Evolutionary conservation across 2,329 filamentous ascomycete genomes (phyloP).

Genomic region (Cercospora sp.): DNA sequence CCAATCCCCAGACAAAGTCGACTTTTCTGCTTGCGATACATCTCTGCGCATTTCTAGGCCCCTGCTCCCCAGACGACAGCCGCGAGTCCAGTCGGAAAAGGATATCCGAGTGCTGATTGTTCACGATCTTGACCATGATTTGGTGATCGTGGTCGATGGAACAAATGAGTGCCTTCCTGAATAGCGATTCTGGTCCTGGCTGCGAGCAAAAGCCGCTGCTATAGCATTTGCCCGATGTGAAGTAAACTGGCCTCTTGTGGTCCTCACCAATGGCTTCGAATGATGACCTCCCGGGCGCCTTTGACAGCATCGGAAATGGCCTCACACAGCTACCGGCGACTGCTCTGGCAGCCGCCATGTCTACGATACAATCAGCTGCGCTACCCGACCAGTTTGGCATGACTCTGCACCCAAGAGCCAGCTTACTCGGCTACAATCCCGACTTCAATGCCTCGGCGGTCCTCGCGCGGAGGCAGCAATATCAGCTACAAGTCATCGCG

Average conservation of each 20-base stretch:
- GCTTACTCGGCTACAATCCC: slow-evolving; percentile 18
- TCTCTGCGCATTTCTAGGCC: neutral
- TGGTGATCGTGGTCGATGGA: slow-evolving; percentile 15
- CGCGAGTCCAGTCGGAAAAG: slow-evolving; percentile 13
- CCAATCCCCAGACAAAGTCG: slow-evolving; percentile 1
- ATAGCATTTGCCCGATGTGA: neutral
- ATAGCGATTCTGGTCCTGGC: neutral
- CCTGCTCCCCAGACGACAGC: slow-evolving; percentile 18
- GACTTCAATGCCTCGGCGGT: slow-evolving; percentile 28
- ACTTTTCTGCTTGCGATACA: slow-evolving; percentile 18
- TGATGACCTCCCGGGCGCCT: neutral
- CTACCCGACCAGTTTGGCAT: neutral
- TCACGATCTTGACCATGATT: slow-evolving; percentile 8
- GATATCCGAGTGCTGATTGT: slow-evolving; percentile 1
- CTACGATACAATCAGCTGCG: neutral
- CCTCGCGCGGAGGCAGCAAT: slow-evolving; percentile 21
- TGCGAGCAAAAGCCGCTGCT: neutral
- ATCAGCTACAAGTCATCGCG: slow-evolving; percentile 40
- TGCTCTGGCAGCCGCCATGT: neutral
- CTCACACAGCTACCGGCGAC: neutral
- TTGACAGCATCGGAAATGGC: neutral
- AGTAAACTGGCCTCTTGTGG: neutral
- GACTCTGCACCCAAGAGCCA: neutral
- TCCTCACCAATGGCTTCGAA: slow-evolving; percentile 5
- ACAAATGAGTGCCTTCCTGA: slow-evolving; percentile 16